These are phyloP conservation scores for Taphrina wiesneri DNA, from an alignment of 1,139 yeast genomes.

Conservation along the genomic window DNA sequence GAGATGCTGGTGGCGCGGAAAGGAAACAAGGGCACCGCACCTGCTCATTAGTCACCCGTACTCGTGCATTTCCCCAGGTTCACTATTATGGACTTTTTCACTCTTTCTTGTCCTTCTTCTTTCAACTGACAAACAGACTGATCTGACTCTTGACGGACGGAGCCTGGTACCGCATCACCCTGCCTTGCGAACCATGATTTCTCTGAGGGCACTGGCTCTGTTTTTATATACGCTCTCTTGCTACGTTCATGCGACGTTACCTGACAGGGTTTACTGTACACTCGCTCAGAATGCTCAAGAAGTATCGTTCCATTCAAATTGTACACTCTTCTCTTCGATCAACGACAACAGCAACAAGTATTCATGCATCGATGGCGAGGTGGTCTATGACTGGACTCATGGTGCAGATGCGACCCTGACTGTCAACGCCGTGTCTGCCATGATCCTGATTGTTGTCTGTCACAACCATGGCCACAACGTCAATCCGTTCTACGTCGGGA, in stretches of 20 bases:
- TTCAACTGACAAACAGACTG: too few species aligned
- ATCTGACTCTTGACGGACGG: too few species aligned
- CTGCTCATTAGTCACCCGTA: too few species aligned
- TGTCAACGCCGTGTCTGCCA: not conserved
- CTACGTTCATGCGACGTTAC: not conserved
- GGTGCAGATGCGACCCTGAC: not conserved
- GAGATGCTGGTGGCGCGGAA: not conserved
- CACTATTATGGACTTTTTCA: too few species aligned
- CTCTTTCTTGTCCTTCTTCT: too few species aligned
- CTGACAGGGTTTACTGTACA: not conserved
- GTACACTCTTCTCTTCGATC: not conserved
- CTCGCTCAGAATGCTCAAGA: not conserved
- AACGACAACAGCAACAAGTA: not conserved
- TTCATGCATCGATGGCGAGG: not conserved
- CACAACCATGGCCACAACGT: not conserved
- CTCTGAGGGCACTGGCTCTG: too few species aligned
- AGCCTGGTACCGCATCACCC: too few species aligned
- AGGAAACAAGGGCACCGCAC: too few species aligned
- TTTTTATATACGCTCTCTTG: too few species aligned
- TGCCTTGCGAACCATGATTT: too few species aligned
- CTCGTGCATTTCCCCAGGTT: too few species aligned
- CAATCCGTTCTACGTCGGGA: not conserved
- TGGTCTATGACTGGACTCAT: not conserved
- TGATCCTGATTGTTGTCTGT: not conserved
- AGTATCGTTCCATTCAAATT: not conserved